Percentiles rank a stretch among this genome's conserved stretches.
These are phyloP conservation scores for Setomelanomma holmii DNA, from an alignment of 2,329 filamentous ascomycete genomes.

Conservation along the genomic window DNA sequence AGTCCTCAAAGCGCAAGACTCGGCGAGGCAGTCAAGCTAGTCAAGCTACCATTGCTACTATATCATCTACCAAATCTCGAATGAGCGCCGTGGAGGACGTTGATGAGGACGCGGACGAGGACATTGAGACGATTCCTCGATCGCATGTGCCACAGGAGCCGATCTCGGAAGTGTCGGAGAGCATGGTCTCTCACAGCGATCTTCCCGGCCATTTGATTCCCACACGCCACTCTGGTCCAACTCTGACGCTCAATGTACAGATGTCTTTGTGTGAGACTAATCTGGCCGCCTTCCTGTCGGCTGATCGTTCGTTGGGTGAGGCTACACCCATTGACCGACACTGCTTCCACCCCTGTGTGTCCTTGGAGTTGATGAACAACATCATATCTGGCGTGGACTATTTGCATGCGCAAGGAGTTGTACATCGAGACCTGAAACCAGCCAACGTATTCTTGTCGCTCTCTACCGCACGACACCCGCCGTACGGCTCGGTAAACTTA, in stretches of 20 bases:
- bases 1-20: constrained; percentile 17
- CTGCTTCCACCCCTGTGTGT: constrained; percentile 68
- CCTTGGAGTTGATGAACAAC: constrained; percentile 63
- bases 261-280: constrained; percentile 71
- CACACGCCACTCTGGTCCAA: constrained; percentile 27
- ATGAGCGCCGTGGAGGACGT: constrained; percentile 47
- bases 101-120: constrained; percentile 50
- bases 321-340: constrained; percentile 52
- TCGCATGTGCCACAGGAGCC: constrained; percentile 28
- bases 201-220: constrained; percentile 31
- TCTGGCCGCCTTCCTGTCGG: constrained; percentile 63
- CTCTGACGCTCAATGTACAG: constrained; percentile 68
- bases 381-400: constrained; percentile 71
- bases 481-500: constrained; percentile 56
- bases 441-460: constrained; percentile 70
- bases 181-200: constrained; percentile 49
- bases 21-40: constrained; percentile 44
- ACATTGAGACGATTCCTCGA: constrained; percentile 57
- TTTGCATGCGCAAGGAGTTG: constrained; percentile 65
- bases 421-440: constrained; percentile 73
- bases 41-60: constrained; percentile 48
- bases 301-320: constrained; percentile 16
- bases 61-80: constrained; percentile 51
- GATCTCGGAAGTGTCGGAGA: constrained; percentile 31
- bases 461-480: constrained; percentile 42